phyloP scores from a whole-genome alignment of 2,329 filamentous ascomycete species.

The Sphaerostilbella broomeana region DNA sequence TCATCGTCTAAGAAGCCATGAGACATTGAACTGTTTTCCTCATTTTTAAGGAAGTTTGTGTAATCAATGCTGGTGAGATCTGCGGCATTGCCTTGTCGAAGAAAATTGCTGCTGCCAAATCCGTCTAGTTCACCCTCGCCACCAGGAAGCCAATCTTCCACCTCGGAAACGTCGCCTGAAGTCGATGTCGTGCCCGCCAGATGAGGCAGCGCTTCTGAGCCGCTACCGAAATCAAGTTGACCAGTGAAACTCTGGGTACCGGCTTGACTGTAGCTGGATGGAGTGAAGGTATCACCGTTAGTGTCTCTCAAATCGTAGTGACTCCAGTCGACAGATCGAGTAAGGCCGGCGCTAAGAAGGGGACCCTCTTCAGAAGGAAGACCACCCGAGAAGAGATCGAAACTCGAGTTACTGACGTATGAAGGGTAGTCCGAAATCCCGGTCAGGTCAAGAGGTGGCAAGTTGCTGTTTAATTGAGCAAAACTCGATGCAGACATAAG shows the following conservation, averaged over 20 bases:
- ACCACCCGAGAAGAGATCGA: conserved; percentile 44
- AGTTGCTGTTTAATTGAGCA: conserved; percentile 42
- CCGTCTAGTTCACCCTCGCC: conserved; percentile 43
- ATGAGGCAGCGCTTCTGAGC: conserved; percentile 48
- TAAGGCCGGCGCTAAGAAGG: conserved; percentile 55
- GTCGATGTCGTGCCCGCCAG: conserved; percentile 53
- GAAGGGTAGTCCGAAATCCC: conserved; percentile 42
- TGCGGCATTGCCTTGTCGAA: conserved; percentile 37
- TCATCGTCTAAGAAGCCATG: conserved; percentile 47
- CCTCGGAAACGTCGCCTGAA: conserved; percentile 61
- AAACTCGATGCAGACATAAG: conserved; percentile 45
- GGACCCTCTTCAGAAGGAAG: conserved; percentile 48
- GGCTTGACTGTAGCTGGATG: conserved; percentile 50
- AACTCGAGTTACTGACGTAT: conserved; percentile 39
- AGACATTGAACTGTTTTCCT: conserved; percentile 32
- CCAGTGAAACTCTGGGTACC: conserved; percentile 44
- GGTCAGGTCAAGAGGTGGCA: conserved; percentile 55
- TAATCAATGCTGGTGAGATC: conserved; percentile 48
- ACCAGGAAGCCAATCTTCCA: conserved; percentile 50
- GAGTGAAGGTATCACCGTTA: conserved; percentile 42
- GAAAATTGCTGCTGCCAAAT: conserved; percentile 39
- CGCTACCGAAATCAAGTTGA: conserved; percentile 44
- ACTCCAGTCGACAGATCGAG: conserved; percentile 43
- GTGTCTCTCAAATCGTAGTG: conserved; percentile 41
- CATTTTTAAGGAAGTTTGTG: conserved; percentile 49